Conservation (phyloP, 2,329 filamentous ascomycete genomes). For the Calonectria crousiana region DNA sequence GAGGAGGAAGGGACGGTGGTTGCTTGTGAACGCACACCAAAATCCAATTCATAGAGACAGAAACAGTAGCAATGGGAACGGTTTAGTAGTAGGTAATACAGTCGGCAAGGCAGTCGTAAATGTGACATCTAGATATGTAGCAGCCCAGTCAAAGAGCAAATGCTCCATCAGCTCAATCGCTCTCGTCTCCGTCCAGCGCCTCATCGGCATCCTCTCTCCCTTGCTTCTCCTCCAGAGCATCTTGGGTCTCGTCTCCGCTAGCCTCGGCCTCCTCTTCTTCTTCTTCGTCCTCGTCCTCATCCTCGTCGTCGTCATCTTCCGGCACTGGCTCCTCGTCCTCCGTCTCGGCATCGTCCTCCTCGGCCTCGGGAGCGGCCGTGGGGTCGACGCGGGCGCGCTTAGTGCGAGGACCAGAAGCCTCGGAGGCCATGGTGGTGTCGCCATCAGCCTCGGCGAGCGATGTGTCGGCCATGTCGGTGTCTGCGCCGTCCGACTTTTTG, state of each 20-base stretch:
- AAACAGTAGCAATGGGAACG: neutral
- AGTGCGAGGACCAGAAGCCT: slow-evolving; percentile 51
- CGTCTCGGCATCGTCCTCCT: slow-evolving; percentile 50
- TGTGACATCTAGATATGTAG: neutral
- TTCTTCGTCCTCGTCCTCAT: slow-evolving; percentile 60
- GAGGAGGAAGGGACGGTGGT: neutral
- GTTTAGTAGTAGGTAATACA: neutral
- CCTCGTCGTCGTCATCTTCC: slow-evolving; percentile 61
- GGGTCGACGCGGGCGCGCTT: slow-evolving; percentile 63
- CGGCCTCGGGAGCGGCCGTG: slow-evolving; percentile 51
- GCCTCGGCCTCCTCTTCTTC: slow-evolving; percentile 57
- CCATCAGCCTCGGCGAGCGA: slow-evolving; percentile 48
- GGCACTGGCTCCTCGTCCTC: slow-evolving; percentile 60
- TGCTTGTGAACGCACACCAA: neutral
- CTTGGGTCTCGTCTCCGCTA: slow-evolving; percentile 67
- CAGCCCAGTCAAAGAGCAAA: neutral
- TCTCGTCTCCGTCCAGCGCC: slow-evolving; percentile 72
- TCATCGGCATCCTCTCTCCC: slow-evolving; percentile 68
- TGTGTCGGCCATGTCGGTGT: slow-evolving; percentile 54
- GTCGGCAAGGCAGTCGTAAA: neutral
- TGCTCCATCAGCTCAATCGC: slow-evolving; percentile 56
- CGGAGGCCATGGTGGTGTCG: slow-evolving; percentile 47
- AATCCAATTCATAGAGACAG: neutral
- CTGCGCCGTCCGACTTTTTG: slow-evolving; percentile 62
- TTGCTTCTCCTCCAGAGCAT: slow-evolving; percentile 63